Evolutionary conservation across 169 alveolate genomes (phyloP).

Genomic region (Eimeria sp.): DNA sequence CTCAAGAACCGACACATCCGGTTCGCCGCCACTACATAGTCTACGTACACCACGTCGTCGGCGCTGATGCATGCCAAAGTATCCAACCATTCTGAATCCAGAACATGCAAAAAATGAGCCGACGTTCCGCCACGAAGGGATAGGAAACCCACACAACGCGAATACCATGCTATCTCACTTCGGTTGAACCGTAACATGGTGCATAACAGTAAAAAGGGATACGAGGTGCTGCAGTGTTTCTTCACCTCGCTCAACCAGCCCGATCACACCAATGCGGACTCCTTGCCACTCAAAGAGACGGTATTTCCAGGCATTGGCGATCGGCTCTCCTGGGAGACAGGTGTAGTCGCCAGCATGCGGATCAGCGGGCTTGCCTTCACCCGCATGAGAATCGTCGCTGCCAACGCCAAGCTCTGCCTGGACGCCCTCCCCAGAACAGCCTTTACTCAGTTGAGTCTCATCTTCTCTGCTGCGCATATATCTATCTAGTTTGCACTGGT

Average conservation of each 20-base stretch:
- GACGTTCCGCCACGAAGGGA: not conserved
- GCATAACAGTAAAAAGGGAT: not conserved
- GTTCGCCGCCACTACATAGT: slow-evolving; percentile 89
- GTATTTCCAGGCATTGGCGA: slow-evolving; percentile 89
- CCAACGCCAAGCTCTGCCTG: not conserved
- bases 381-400: not conserved
- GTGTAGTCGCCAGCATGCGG: slow-evolving; percentile 63
- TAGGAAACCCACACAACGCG: not conserved
- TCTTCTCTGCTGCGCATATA: slow-evolving; percentile 12
- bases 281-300: slow-evolving; percentile 89
- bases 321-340: slow-evolving; percentile 84
- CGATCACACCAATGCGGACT: slow-evolving; percentile 92
- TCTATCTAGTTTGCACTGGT: slow-evolving; percentile 23
- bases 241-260: slow-evolving; percentile 92
- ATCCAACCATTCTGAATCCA: slow-evolving; percentile 92
- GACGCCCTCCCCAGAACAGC: not conserved
- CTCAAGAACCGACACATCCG: slow-evolving; percentile 85
- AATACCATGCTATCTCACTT: not conserved
- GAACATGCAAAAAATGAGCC: not conserved
- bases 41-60: slow-evolving; percentile 90
- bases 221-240: not conserved
- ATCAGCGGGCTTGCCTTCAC: not conserved
- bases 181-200: not conserved
- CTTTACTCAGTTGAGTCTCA: not conserved
- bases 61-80: slow-evolving; percentile 90